Evolutionary conservation across 345 rosid species (phyloP), one percentile per base, ranked within the genome.

Genomic region (Linum trigynum): DNA sequence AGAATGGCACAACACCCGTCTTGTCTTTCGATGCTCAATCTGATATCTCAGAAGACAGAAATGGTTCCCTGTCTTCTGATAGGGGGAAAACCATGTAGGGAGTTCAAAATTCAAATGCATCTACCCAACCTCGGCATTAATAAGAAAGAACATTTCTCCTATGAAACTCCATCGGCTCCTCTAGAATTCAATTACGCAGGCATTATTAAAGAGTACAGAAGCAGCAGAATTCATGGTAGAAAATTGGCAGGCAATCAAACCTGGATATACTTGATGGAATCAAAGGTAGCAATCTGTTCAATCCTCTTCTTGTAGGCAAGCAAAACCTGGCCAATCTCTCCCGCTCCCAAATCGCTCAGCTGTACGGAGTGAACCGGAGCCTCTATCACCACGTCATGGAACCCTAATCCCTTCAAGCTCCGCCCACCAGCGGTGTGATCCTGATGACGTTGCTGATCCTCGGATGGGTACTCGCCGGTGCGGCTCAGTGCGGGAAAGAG

Each of bases 331-430:
- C 95, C 82, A 57, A 84, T 76, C 79, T 81, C 87, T 5, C 69
- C 74, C n/a, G 78, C 70, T 36, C 75, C 75, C 74, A 88, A 61
- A 69, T 90, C 90, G 43, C 75, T 63, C 41, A 90, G 65, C 70
- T 80, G 81, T 56, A 84, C 80, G 16, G 87, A 84, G 74, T 94
- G 97, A 74, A 81, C 45, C 8, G 97, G 95, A 4, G 84, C 59
- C 77, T 94, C 96, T 55, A 90, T 83, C 77, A 92, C 89, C 64
- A 90, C 97, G 66, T 92, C 94, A 50, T 92, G 99, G 63, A 86
- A 86, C 50, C 97, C 97, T 57, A 86, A 79, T 50, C 97, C 92
- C 55, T 9, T 58, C 40, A 84, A 15, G 38, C 58, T 76, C 69
- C 70, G 65, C 48, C 45, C 74, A 41, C 72, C 43, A 62, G 38